Evolutionary conservation across 345 rosid species (phyloP), one percentile per base, ranked within the genome.

Genomic region (Aquilaria malaccensis): DNA sequence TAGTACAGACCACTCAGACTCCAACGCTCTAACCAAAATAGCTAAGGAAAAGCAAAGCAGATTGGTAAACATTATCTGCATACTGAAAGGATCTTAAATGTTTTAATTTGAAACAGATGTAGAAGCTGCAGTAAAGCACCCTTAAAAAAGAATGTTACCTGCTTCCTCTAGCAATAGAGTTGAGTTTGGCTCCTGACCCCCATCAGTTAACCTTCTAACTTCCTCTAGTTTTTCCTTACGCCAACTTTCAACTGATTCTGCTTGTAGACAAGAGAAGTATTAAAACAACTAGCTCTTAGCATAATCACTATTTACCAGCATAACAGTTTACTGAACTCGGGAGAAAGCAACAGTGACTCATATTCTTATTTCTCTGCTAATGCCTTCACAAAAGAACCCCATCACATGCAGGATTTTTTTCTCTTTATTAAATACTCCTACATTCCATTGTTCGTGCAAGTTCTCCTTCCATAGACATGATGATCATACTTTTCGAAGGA

Each of bases 231-330:
- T 94, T 80, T 86, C 89, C 71, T 47, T 80, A 55, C 95, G 95
- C 99, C 99, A 94, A 59, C 62, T 78, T 80, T 90, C 99, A 71
- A 94, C 82, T 15, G 80, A 83, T 67, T 90, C 97, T 90, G 84
- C 77, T 72, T 30, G 58, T 67, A 49, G 56, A 71, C 52, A 69
- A 66, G 15, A 69, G 69, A 49, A 51, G 2, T 63, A 69, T 62
- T 3, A 67, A 73, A 62, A 49, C 64, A 33, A 62, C 37, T 64
- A 59, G 47, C 63, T 37, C 7, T 5, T 37, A 37, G 43, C 43
- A 37, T 37, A 37, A 4, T 37, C 43, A 37, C 43, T 4, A 37
- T 37, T 9, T 9, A 37, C 5, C 7, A 37, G 43, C 43, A 37
- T 37, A 37, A 37, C 7, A 37, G 7, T 37, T 37, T 37, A 1